Evolutionary conservation across 805 yeast species (phyloP).

Genomic region (Saturnispora silvae): DNA sequence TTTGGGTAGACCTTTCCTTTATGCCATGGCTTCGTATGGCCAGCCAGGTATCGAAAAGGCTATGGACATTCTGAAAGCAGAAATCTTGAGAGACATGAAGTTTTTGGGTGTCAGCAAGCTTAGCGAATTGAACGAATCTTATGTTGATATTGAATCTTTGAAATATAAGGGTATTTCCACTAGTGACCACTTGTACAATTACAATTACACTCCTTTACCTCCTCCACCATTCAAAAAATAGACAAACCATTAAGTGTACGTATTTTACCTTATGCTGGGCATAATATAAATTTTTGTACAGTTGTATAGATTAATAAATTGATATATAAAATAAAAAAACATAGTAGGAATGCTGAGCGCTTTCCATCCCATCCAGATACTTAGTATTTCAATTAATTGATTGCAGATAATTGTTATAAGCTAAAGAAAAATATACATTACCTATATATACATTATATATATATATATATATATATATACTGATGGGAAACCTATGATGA

Average conservation of each 20-base stretch:
- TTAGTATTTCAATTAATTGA: too few relatives aligned
- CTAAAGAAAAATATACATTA: too few relatives aligned
- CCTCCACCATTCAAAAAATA: slow-evolving; percentile 13
- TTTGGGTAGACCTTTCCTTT: slow-evolving; percentile 65
- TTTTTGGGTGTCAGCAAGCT: slow-evolving; percentile 46
- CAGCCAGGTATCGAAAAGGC: slow-evolving; percentile 57
- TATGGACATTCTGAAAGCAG: slow-evolving; percentile 36
- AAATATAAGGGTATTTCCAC: slow-evolving; percentile 48
- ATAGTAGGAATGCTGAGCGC: too few relatives aligned
- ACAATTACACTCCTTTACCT: slow-evolving; percentile 26
- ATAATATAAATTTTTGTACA: too few relatives aligned
- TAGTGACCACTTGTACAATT: slow-evolving; percentile 50
- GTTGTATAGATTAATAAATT: too few relatives aligned
- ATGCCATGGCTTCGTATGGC: slow-evolving; percentile 72
- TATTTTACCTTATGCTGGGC: neutral
- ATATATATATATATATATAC: neutral
- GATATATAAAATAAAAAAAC: too few relatives aligned
- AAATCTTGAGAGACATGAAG: slow-evolving; percentile 49
- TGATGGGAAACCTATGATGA: neutral
- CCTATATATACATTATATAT: too few relatives aligned
- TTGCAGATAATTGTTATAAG: too few relatives aligned
- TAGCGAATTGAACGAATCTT: slow-evolving; percentile 30
- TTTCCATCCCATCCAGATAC: too few relatives aligned
- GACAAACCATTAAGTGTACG: neutral
- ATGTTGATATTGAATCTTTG: slow-evolving; percentile 25